Base-by-base conservation (phyloP, 2,329 filamentous ascomycete genomes). In the Fusarium nisikadoi region DNA sequence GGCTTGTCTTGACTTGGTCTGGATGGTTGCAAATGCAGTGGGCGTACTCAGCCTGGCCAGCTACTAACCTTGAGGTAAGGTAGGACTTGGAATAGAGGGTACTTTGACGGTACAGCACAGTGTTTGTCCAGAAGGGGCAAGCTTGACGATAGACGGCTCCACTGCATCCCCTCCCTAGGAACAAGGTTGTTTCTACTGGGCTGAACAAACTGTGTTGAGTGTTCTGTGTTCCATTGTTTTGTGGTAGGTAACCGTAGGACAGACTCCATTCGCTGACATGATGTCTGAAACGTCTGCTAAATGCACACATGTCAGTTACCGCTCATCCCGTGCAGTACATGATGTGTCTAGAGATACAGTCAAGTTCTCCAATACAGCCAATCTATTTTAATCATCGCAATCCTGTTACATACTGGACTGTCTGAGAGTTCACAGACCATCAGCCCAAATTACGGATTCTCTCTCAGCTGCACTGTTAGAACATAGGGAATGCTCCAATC, bases 21-120 rank as follows among this genome's bases (percentile, higher is more conserved):
- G 64, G 59, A 65, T 72, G 58, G 68, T 61, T 69, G 58, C 63
- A 67, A 60, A 50, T 57, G 60, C 70, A 73, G 68, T 59, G 70
- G 65, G 65, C 41, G 61, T 46, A 42, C 56, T 71, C 62, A 71
- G 70, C 70, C 70, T 52, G 41, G 46, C 33, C 55, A 60, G 53
- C 61, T 62, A 29, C 27, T 29, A 8, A 29, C 27, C 8, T 29
- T 9, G 9, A 29, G 27, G 27, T 29, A 29, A 29, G 27, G 27
- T 29, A 72, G 55, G 69, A 72, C 69, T 56, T 55, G 45, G 49
- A 46, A 33, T 46, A 43, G 54, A 56, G 45, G 53, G 65, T 72
- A 73, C 70, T 42, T 31, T 13, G 20, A 31, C 23, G 27, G 65
- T 69, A 65, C 59, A 46, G 35, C 47, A 68, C 68, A 71, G 68